Conservation (phyloP, 306 rosid genomes). For the Trichosanthes cucumerina region DNA sequence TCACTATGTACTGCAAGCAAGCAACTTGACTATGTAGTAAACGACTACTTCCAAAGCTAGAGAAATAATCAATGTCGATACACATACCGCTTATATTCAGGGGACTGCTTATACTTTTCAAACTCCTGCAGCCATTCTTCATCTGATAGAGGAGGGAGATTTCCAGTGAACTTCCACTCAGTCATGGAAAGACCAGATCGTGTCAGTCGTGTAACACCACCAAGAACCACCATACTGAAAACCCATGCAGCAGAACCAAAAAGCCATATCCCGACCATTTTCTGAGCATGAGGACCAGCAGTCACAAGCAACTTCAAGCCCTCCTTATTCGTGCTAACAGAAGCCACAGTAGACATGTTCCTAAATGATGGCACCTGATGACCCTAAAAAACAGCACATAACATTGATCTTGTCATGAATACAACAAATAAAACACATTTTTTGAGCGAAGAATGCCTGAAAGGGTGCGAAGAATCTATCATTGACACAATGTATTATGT, state of each 20-base stretch:
- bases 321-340: slow-evolving; percentile 30
- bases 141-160: slow-evolving; percentile 57
- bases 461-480: not conserved
- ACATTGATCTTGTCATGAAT: not conserved
- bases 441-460: not conserved
- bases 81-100: slow-evolving; percentile 67
- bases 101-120: slow-evolving; percentile 77
- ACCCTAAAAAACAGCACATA: slow-evolving; percentile 28
- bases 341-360: slow-evolving; percentile 35
- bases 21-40: not conserved
- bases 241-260: slow-evolving; percentile 91
- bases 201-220: slow-evolving; percentile 76
- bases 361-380: slow-evolving; percentile 23
- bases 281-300: slow-evolving; percentile 62
- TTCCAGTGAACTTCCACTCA: slow-evolving; percentile 80
- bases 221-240: slow-evolving; percentile 84
- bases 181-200: slow-evolving; percentile 95
- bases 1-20: not conserved
- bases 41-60: not conserved
- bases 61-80: not conserved
- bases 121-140: slow-evolving; percentile 68
- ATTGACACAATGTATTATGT: not conserved
- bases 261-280: slow-evolving; percentile 79
- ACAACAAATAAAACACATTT: not conserved
- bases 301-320: slow-evolving; percentile 58